Conservation (phyloP, 176 grass and related monocot species). For the Typha latifolia region DNA sequence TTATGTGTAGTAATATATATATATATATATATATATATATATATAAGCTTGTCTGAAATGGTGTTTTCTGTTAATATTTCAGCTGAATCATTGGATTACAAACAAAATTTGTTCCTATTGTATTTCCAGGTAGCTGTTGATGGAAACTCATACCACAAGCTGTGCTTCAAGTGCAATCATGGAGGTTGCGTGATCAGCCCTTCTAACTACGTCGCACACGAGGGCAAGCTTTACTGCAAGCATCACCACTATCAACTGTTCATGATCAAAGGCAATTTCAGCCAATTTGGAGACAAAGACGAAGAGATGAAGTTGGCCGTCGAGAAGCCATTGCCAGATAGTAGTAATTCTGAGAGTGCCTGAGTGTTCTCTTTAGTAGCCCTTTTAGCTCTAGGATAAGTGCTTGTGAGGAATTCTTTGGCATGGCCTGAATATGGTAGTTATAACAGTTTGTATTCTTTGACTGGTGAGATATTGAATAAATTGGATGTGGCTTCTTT, state of each 20-base stretch:
- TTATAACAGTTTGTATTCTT: too few species aligned
- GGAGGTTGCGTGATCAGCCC: conserved; percentile 77
- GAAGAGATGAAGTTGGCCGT: conserved; percentile 23
- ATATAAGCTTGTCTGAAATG: too few species aligned
- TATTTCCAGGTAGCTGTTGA: conserved; percentile 57
- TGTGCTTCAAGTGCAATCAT: conserved; percentile 83
- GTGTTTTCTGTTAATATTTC: too few species aligned
- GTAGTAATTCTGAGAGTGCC: conserved; percentile 13
- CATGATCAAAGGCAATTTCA: conserved; percentile 88
- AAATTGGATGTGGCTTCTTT: too few species aligned
- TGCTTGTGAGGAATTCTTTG: too few species aligned
- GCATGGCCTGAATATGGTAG: too few species aligned
- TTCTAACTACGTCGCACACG: conserved; percentile 70
- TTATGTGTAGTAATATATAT: too few species aligned
- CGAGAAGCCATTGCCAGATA: conserved; percentile 23
- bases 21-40: too few species aligned
- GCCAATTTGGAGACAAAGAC: conserved; percentile 51
- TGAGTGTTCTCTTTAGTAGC: conserved; percentile 3
- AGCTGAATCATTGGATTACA: too few species aligned
- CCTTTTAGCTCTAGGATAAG: too few species aligned
- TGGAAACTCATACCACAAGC: conserved; percentile 72
- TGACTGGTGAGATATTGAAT: too few species aligned
- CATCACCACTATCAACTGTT: conserved; percentile 88
- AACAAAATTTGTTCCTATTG: conserved; percentile 2
- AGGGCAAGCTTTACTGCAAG: conserved; percentile 91